Base-by-base conservation (phyloP, 768 basidiomycete genomes). In the Lentinus tigrinus region DNA sequence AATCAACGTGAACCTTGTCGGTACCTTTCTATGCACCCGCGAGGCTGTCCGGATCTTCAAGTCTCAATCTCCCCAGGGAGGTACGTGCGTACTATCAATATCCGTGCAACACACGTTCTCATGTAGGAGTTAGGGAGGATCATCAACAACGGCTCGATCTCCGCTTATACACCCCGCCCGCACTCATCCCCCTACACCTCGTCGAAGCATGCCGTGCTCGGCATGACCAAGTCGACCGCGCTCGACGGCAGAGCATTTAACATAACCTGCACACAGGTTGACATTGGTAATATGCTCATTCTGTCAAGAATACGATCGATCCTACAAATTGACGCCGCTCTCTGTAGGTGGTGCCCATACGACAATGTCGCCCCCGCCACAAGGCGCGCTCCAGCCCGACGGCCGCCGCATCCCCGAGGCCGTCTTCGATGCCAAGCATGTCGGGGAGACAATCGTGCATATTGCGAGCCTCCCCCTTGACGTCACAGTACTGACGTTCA, bases 141-240 rank as follows among this genome's bases (percentile, higher is more conserved):
- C 60, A 88, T 95, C 73, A 93, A 93, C 75, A 93, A 94, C 63
- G 92, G 91, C 0, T 89, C 85, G 17, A 75, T 91, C 24, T 80
- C 87, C 0, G 88, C 89, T 0, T 82, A 87, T 59, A 76, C 82
- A 3, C 89, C 91, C 1, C 80, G 89, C 17, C 87, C 85, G 1
- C 71, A 82, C 63, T 76, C 81, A 1, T 70, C 70, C 24, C 78
- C 91, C 0, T 95, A 95, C 69, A 87, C 89, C 0, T 75, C 82
- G 52, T 87, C 89, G 13, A 95, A 95, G 71, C 91, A 93, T 66
- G 92, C 88, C 8, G 83, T 94, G 42, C 69, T 75, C 1, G 92
- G 93, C 0, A 72, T 94, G 3, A 92, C 92, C 9, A 91, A 88
- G 70, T 82, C 79, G 40, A 89, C 85, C 3, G 79, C 85, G 2